A percentile compares a stretch with the other conserved stretches of the same genome.
These are phyloP conservation scores for Podila verticillata DNA, from an alignment of 192 early-diverging fungal genomes.

Conservation along the genomic window DNA sequence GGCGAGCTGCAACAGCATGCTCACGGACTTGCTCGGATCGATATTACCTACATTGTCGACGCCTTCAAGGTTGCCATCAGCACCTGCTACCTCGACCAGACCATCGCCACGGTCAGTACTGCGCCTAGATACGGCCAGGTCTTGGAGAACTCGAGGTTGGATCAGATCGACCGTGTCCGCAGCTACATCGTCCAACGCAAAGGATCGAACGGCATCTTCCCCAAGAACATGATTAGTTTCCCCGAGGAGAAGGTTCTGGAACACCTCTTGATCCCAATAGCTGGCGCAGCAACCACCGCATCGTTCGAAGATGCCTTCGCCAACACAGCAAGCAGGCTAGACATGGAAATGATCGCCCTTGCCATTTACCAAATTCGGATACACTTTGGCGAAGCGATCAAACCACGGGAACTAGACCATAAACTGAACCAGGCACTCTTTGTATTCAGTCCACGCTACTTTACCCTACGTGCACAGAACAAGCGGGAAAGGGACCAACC, in stretches of 20 bases:
- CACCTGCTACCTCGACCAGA: background rate
- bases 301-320: background rate
- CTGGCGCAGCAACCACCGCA: background rate
- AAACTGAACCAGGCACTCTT: background rate
- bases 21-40: background rate
- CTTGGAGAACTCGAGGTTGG: background rate
- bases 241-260: background rate
- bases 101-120: background rate
- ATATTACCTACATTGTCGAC: background rate
- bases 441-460: background rate
- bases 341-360: background rate
- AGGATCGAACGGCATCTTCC: background rate
- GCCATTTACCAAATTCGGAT: background rate
- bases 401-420: background rate
- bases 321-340: background rate
- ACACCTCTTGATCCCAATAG: background rate
- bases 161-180: background rate
- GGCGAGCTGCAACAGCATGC: background rate
- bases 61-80: background rate
- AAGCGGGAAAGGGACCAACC: background rate
- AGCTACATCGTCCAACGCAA: background rate
- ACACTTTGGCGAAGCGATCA: background rate
- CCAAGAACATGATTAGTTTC: background rate
- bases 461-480: background rate
- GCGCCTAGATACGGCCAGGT: background rate